Conservation (phyloP, 352 stramenopile species). For the Discostella stelligera region DNA sequence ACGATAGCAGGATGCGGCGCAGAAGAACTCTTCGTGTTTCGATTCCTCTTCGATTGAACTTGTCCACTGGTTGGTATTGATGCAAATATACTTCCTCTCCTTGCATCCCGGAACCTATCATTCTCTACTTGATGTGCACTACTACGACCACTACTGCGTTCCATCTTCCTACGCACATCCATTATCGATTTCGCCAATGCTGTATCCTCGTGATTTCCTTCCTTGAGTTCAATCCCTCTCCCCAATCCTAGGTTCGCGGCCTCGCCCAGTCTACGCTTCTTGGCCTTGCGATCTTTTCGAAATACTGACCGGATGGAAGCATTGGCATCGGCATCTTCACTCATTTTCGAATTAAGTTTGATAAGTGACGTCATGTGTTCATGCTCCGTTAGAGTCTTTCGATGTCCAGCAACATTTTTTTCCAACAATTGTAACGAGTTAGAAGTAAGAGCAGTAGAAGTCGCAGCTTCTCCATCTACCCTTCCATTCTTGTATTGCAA, state of each 20-base stretch:
- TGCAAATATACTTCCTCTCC: constrained; percentile 34
- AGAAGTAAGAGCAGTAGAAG: background rate
- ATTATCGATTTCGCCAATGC: constrained; percentile 26
- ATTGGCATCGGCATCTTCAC: constrained; percentile 66
- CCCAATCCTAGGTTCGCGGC: constrained; percentile 55
- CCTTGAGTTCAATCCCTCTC: constrained; percentile 56
- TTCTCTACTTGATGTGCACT: constrained; percentile 31
- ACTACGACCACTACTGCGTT: background rate
- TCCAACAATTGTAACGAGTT: constrained; percentile 26
- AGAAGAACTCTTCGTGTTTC: background rate
- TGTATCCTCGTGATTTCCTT: constrained; percentile 45
- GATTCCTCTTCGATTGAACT: background rate
- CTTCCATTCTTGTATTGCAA: constrained; percentile 44
- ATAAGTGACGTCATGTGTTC: constrained; percentile 59
- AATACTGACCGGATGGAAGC: constrained; percentile 61
- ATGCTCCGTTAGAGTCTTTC: constrained; percentile 53
- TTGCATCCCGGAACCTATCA: constrained; percentile 23
- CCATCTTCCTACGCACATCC: background rate
- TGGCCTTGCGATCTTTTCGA: constrained; percentile 63
- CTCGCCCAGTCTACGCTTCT: constrained; percentile 50
- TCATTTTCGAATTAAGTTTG: constrained; percentile 52
- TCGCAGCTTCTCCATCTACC: constrained; percentile 6
- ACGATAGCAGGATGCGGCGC: background rate
- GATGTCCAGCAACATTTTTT: constrained; percentile 39
- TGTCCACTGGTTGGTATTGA: background rate